Evolutionary conservation across 305 asterid species (phyloP).

Genomic region (Salvia sclarea): DNA sequence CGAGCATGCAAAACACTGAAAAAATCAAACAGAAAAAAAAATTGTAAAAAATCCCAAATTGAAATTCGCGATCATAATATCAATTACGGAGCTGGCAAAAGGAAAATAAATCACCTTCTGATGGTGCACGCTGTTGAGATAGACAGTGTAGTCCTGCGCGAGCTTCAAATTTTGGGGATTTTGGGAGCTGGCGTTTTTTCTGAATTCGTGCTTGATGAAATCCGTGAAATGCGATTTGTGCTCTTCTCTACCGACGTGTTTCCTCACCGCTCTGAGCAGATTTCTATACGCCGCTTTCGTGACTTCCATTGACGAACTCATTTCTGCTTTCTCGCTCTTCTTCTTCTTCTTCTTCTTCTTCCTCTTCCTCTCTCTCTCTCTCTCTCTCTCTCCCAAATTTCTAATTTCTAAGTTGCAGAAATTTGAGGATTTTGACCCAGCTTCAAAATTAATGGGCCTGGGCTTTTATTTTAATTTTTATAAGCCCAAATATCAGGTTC

Average conservation of each 20-base stretch:
- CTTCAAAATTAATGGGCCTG: not conserved
- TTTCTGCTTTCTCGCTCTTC: conserved; percentile 15
- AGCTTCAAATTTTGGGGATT: conserved; percentile 56
- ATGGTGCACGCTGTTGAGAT: conserved; percentile 82
- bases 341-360: not conserved
- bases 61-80: not conserved
- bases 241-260: conserved; percentile 63
- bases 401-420: not conserved
- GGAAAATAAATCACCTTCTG: conserved; percentile 61
- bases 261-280: conserved; percentile 68
- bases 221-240: conserved; percentile 62
- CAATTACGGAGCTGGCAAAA: not conserved
- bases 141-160: conserved; percentile 63
- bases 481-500: not conserved
- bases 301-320: conserved; percentile 37
- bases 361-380: too few relatives aligned
- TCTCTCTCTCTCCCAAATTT: too few relatives aligned
- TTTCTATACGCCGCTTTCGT: conserved; percentile 56
- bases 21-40: not conserved
- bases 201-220: conserved; percentile 71
- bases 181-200: conserved; percentile 32
- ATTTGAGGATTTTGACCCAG: not conserved
- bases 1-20: not conserved
- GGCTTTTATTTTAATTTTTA: not conserved
- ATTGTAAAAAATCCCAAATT: not conserved